Evolutionary conservation across 2,329 filamentous ascomycete genomes (phyloP), one percentile per base, ranked within the genome.

Genomic region (Alternaria conjuncta): DNA sequence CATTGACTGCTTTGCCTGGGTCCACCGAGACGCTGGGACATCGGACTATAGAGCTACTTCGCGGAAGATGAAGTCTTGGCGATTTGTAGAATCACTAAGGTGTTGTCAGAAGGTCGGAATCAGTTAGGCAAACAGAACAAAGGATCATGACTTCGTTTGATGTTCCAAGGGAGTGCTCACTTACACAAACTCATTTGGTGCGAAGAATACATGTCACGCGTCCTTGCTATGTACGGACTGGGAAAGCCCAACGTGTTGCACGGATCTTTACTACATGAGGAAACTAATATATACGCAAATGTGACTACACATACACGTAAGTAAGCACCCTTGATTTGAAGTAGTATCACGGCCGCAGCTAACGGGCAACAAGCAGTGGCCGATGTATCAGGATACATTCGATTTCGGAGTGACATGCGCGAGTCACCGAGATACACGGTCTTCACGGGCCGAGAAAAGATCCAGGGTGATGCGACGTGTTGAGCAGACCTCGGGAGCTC

Each of bases 31-130:
- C 20, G 55, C 25, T 23, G 44, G 20, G 18, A 44, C 20, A 46
- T 12, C 55, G 18, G 10, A 41, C 25, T 10, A 30, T 18, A 18
- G 45, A 25, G 45, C 28, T 44, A n/a, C 13, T 21, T 28, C 41
- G 3, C 49, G 30, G 21, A 21, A 28, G 28, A 51, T 46, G 55
- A 51, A 57, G 21, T 41, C 60, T 60, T 66, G 63, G 60, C 60
- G 50, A 28, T 20, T 36, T 15, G 49, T 49, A 47, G 28, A 32
- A 26, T 30, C 28, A 32, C 60, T 65, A 63, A 45, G n/a, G 55
- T 25, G 53, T 46, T 36, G 60, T 65, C 47, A 66, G 59, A 60
- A 60, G 8, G 47, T 26, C 36, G 36, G 21, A 20, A 44, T 9
- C 18, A 15, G 23, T n/a, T 41, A 18, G 25, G 32, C 15, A n/a